Conservation (phyloP, 139 green algal species). For the Micractinium sp. region DNA sequence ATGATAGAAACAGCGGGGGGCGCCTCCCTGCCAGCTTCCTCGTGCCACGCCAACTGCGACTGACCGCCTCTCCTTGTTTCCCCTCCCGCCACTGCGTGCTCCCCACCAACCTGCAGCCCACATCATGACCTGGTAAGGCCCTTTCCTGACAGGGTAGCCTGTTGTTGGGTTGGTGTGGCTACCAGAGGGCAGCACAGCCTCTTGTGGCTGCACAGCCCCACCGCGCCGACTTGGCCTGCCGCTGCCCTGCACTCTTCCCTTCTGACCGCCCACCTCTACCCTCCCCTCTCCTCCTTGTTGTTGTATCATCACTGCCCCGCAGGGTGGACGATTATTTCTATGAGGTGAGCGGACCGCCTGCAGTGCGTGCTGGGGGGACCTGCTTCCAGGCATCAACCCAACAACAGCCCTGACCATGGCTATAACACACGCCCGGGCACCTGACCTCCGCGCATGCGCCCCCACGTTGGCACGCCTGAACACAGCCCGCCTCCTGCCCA, state of each 20-base stretch:
- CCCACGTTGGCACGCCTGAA: not conserved
- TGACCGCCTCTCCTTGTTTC: not conserved
- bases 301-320: no score
- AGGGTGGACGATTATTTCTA: slow-evolving; percentile 4
- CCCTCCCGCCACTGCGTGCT: not conserved
- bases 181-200: not conserved
- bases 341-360: not conserved
- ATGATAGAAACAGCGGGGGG: no score
- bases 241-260: not conserved
- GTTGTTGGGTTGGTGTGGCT: not conserved
- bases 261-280: not conserved
- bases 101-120: slow-evolving; percentile 40
- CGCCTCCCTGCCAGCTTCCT: no score
- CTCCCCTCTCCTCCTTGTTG: not conserved
- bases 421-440: no score
- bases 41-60: not conserved
- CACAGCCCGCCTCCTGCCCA: not conserved
- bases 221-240: not conserved
- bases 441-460: not conserved
- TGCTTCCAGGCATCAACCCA: no score
- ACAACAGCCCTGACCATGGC: no score
- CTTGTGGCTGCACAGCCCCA: not conserved
- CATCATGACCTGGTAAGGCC: slow-evolving; percentile 57
- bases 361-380: no score
- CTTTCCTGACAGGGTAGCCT: not conserved